A percentile compares a stretch with the other conserved stretches of the same genome.
phyloP scores from a whole-genome alignment of 306 rosid genomes.

The Cucumis cinereus region DNA sequence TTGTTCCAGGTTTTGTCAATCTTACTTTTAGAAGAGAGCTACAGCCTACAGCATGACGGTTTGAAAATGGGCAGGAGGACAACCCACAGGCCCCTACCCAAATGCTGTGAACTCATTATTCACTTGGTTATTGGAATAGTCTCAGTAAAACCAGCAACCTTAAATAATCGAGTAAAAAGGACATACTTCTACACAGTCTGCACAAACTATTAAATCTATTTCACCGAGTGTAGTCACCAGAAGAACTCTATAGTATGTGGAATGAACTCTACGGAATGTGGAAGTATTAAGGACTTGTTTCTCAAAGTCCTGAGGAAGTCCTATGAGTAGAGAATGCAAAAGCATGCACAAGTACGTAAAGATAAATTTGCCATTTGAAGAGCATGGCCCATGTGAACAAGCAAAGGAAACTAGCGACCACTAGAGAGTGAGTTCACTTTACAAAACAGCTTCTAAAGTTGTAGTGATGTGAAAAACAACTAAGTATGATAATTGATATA shows the following conservation, averaged over 20 bases:
- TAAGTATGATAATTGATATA: neutral
- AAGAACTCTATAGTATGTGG: neutral
- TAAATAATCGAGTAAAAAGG: neutral
- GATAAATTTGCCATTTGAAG: neutral
- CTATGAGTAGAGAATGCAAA: neutral
- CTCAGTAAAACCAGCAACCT: neutral
- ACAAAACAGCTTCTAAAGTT: neutral
- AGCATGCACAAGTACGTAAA: neutral
- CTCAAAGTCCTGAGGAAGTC: neutral
- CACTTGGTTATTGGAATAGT: neutral
- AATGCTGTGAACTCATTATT: neutral
- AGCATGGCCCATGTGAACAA: neutral
- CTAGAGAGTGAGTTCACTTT: neutral
- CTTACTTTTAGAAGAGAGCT: neutral
- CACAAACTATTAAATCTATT: neutral
- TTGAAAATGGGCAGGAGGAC: neutral
- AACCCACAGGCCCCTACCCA: neutral
- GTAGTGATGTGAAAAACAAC: neutral
- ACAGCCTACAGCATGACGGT: neutral
- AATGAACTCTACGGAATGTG: neutral
- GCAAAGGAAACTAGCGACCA: neutral
- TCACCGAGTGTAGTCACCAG: neutral
- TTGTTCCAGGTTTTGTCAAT: neutral
- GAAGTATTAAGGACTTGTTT: neutral
- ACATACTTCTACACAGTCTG: neutral